These are phyloP conservation scores for Auxenochlorella pyrenoidosa DNA, from an alignment of 139 green algal species.

Conservation along the genomic window DNA sequence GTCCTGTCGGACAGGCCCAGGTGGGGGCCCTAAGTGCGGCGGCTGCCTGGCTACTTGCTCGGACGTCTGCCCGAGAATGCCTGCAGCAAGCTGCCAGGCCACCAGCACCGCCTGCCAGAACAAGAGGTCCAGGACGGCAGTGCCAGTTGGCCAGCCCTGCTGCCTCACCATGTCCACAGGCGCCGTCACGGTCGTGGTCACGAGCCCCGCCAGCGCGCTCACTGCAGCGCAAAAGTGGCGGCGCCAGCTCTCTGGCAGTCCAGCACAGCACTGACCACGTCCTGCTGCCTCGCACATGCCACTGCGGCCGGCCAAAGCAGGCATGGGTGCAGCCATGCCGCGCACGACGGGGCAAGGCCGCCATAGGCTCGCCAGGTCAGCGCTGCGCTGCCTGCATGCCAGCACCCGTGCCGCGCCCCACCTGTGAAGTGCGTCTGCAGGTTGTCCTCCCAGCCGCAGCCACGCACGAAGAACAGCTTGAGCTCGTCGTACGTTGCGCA, in stretches of 20 bases:
- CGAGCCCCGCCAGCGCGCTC: conserved; percentile 82
- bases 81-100: background rate
- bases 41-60: too few species aligned
- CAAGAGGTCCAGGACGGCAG: background rate
- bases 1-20: too few species aligned
- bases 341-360: too few species aligned
- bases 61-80: background rate
- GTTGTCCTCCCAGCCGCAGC: conserved; percentile 64
- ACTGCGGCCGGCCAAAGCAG: too few species aligned
- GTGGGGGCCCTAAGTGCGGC: too few species aligned
- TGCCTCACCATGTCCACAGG: conserved; percentile 87
- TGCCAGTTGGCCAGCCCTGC: background rate
- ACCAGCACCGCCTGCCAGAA: background rate
- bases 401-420: too few species aligned
- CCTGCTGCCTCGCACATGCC: too few species aligned
- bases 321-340: background rate
- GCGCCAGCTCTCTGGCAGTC: too few species aligned
- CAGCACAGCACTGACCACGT: too few species aligned
- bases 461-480: conserved; percentile 58
- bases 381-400: too few species aligned
- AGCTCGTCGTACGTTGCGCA: conserved; percentile 89
- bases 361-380: too few species aligned
- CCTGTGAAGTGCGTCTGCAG: conserved; percentile 65
- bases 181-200: conserved; percentile 89
- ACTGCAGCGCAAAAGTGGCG: conserved; percentile 17